Evolutionary conservation across 2,329 filamentous ascomycete species (phyloP).

Genomic region (Gnomoniopsis smithogilvyi): DNA sequence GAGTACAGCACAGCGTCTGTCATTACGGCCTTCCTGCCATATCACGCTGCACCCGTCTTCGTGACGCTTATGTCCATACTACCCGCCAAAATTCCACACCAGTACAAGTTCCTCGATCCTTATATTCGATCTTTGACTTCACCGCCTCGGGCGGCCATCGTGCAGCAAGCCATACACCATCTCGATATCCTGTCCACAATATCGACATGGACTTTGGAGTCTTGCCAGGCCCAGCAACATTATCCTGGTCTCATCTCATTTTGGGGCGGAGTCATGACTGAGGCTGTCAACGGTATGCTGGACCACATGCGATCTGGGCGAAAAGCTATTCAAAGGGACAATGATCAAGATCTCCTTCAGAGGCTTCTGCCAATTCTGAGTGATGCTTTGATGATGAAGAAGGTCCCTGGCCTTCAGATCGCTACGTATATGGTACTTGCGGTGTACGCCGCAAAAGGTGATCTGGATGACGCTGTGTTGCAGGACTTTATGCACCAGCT

Average conservation of each 20-base stretch:
- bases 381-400: constrained; percentile 71
- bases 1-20: constrained; percentile 81
- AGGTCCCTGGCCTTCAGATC: constrained; percentile 74
- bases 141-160: constrained; percentile 76
- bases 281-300: constrained; percentile 79
- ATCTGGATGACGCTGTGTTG: constrained; percentile 75
- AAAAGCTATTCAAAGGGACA: constrained; percentile 71
- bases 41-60: constrained; percentile 84
- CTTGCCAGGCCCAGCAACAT: constrained; percentile 68
- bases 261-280: constrained; percentile 85
- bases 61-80: constrained; percentile 83
- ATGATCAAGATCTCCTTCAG: constrained; percentile 74
- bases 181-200: constrained; percentile 71
- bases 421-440: constrained; percentile 90
- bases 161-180: constrained; percentile 80
- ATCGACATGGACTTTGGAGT: constrained; percentile 74
- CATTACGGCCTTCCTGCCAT: constrained; percentile 85
- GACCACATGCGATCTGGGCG: constrained; percentile 75
- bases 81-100: constrained; percentile 67
- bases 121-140: constrained; percentile 76
- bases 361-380: constrained; percentile 67
- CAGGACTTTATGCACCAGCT: constrained; percentile 88
- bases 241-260: constrained; percentile 80
- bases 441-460: constrained; percentile 79
- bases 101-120: constrained; percentile 81